Percentiles rank a stretch among this genome's conserved stretches.
Evolutionary conservation across 495 filamentous ascomycete genomes (phyloP).

Genomic region (Neurospora sp.): DNA sequence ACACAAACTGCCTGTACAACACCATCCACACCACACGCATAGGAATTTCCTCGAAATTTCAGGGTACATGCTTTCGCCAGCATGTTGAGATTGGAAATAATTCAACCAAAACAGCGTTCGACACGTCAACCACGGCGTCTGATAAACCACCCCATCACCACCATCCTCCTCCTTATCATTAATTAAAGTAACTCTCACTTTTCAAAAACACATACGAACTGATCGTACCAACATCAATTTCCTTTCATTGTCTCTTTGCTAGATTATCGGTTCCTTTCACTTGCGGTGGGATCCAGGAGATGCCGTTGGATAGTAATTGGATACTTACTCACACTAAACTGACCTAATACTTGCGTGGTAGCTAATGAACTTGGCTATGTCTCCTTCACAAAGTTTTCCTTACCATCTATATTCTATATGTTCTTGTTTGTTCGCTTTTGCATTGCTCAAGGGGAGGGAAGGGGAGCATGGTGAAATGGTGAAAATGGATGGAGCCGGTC

Average conservation of each 20-base stretch:
- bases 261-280: neutral
- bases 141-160: neutral
- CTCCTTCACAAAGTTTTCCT: neutral
- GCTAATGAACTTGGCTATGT: neutral
- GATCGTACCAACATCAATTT: neutral
- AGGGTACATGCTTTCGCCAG: neutral
- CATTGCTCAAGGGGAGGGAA: neutral
- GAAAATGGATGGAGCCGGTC: neutral
- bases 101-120: neutral
- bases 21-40: neutral
- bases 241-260: neutral
- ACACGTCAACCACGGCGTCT: neutral
- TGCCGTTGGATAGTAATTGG: neutral
- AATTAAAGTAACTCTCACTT: neutral
- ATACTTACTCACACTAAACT: neutral
- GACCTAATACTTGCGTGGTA: neutral
- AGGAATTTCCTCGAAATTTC: neutral
- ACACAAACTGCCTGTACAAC: neutral
- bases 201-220: neutral
- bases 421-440: neutral
- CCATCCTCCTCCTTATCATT: neutral
- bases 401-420: neutral
- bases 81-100: neutral
- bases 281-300: neutral
- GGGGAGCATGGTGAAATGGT: neutral